Base-by-base conservation (phyloP, 2,329 filamentous ascomycete species). In the Pseudogymnoascus sp. region DNA sequence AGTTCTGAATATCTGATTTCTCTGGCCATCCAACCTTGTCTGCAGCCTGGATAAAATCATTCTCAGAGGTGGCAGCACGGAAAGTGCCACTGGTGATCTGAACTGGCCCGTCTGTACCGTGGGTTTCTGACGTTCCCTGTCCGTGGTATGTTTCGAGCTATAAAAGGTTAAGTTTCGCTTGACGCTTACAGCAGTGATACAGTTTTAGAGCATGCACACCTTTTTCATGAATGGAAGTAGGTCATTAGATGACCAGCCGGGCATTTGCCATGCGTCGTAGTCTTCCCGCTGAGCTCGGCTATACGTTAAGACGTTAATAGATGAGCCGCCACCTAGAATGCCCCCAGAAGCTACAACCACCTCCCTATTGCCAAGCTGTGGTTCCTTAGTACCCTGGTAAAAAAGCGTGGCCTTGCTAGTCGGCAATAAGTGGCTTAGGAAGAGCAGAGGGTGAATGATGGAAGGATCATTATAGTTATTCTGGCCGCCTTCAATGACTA, bases 311-410 rank as follows among this genome's bases (percentile, higher is more conserved):
- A 81, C 82, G 65, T 86, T 86, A 58, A 87, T 77, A 0, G 81
- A 81, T 13, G 79, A 82, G 5, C 85, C 84, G 5, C 87, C 87
- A 15, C 87, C 87, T 0, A 90, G 76, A 0, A 83, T 80, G 25
- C 79, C 77, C 7, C 75, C 76, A 4, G 67, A 66, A 0, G 75
- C 75, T 1, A 79, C 72, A 13, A 78, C 72, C 1, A 71, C 74
- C 62, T 76, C 75, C n/a, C 80, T 73, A 12, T 76, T 75, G 51
- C 75, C 78, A 2, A 84, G 74, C 21, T 80, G 68, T 36, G 77
- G 71, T 0, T 77, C 76, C 31, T 77, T 68, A 41, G 79, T 79
- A 2, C 75, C 75, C 65, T 81, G 75, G 69, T 83, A 83, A 69
- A 84, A 84, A 25, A 75, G 70, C 7, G 79, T 77, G 0, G 77